Conservation (phyloP, 371 early-diverging fungal genomes). For the Mortierella sp. region DNA sequence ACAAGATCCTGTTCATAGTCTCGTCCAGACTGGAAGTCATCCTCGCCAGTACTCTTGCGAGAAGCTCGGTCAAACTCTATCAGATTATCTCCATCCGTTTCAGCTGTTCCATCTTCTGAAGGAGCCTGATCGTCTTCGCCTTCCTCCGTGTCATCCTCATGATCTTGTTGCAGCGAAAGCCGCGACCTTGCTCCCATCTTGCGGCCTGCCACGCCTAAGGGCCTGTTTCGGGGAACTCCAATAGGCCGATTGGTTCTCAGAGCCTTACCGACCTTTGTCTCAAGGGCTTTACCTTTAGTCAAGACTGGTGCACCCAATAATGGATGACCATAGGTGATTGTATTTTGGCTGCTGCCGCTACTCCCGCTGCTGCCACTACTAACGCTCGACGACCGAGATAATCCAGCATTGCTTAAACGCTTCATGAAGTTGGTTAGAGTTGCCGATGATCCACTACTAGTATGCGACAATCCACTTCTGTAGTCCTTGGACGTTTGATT, state of each 20-base stretch:
- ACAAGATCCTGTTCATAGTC: conserved; percentile 13
- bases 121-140: conserved; percentile 28
- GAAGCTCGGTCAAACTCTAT: conserved; percentile 27
- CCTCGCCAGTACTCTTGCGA: conserved; percentile 26
- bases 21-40: conserved; percentile 23
- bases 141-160: conserved; percentile 37
- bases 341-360: conserved; percentile 11
- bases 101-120: conserved; percentile 32
- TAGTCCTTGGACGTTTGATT: conserved; percentile 7
- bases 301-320: conserved; percentile 19
- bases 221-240: conserved; percentile 13
- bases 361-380: conserved; percentile 24
- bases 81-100: conserved; percentile 25
- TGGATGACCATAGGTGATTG: conserved; percentile 18
- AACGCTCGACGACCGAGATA: conserved; percentile 15
- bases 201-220: conserved; percentile 22
- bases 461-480: conserved; percentile 1
- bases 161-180: conserved; percentile 41
- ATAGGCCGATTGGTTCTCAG: conserved; percentile 26
- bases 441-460: conserved; percentile 12
- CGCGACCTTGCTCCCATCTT: conserved; percentile 31
- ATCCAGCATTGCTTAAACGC: conserved; percentile 30
- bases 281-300: conserved; percentile 32
- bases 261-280: conserved; percentile 34
- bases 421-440: conserved; percentile 32